Evolutionary conservation across 352 stramenopile species (phyloP), one percentile per base, ranked within the genome.

Genomic region (Globisporangium polare): DNA sequence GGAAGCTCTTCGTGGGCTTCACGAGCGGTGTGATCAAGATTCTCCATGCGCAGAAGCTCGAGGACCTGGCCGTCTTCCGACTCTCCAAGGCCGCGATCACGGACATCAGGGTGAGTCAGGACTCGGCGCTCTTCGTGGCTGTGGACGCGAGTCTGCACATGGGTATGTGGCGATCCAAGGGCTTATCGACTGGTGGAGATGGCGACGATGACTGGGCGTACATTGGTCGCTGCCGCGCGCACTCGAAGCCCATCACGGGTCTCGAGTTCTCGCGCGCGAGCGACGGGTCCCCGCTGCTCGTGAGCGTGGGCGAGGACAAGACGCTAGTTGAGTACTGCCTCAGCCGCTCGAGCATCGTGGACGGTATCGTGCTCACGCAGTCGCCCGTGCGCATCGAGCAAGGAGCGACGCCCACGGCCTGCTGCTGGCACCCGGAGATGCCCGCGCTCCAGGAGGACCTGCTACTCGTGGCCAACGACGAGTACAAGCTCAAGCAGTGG

Each of bases 401-500:
- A 58, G 83, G 73, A 47, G 89, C 74, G 37, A 74, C 79, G 15
- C 92, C 94, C 1, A 97, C 92, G 17, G 83, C 83, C 18, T 96
- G 94, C 52, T 84, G 94, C 61, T 98, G 92, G 92, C 86, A 97
- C 46, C 90, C 92, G 0, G 84, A 94, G 59, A 76, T 90, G 46
- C 31, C 49, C 13, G 73, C 68, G 22, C 63, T 90, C 2, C 83
- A 92, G 51, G 92, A 98, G 73, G 94, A 98, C 60, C 77, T 95
- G 29, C 60, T 97, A 2, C 77, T 97, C 24, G 85, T 94, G 29
- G 92, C 87, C 2, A 97, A 96, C 68, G 79, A 92, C 46, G 94
- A 97, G 60, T 98, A 96, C 73, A 98, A 98, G 71, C 62, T 98
- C 51, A 98, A 97, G 74, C 74, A 96, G 50, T 98, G 90, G 88